A percentile compares a stretch with the other conserved stretches of the same genome.
phyloP scores from a whole-genome alignment of 2,329 filamentous ascomycete species.

The Ceratocystis albifundus region DNA sequence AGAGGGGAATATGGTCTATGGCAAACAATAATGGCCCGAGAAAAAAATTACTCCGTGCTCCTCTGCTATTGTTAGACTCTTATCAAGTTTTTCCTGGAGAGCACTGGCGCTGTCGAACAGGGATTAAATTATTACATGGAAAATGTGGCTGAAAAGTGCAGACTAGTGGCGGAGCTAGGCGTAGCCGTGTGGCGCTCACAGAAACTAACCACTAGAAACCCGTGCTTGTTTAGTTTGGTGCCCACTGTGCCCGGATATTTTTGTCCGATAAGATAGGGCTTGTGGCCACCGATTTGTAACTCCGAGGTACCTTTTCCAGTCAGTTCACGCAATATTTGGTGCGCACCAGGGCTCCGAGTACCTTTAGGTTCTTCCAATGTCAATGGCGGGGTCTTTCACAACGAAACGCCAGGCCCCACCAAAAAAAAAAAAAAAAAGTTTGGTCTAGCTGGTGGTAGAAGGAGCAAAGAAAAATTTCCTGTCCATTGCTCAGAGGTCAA shows the following conservation, averaged over 20 bases:
- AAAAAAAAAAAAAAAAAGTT: conserved; percentile 24
- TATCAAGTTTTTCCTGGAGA: neutral
- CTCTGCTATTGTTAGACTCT: conserved; percentile 3
- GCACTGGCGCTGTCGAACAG: neutral
- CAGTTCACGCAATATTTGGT: conserved; percentile 12
- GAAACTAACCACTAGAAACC: conserved; percentile 21
- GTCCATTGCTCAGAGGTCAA: conserved; percentile 23
- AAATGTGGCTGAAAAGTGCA: conserved; percentile 7
- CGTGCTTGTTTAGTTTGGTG: conserved; percentile 18
- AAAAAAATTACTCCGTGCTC: neutral
- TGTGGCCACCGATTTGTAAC: conserved; percentile 23
- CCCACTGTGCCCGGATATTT: conserved; percentile 20
- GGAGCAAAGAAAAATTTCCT: conserved; percentile 23
- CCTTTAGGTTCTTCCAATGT: conserved; percentile 18
- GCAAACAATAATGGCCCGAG: neutral
- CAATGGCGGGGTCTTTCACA: conserved; percentile 23
- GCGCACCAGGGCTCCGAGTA: conserved; percentile 11
- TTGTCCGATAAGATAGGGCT: conserved; percentile 24
- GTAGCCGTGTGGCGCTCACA: conserved; percentile 21
- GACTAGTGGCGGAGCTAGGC: conserved; percentile 20
- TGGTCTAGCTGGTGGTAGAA: conserved; percentile 22
- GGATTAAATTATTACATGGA: neutral
- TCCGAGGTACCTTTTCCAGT: conserved; percentile 17
- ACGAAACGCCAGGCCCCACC: conserved; percentile 19
- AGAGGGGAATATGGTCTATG: too few species aligned